Conservation (phyloP, 768 basidiomycete species). For the Melanogaster broomeanus region DNA sequence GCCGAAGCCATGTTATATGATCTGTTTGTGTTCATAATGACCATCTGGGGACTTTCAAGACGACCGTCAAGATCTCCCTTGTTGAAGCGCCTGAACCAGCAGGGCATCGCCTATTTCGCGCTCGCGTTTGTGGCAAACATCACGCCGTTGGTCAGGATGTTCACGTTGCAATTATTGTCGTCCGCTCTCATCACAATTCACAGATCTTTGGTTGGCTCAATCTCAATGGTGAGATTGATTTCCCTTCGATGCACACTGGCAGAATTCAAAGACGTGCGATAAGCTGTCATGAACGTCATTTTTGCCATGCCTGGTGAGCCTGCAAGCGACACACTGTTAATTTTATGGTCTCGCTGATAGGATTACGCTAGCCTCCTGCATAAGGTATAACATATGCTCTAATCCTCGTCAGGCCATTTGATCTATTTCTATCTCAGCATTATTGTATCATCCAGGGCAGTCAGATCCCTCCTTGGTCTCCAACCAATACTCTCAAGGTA, state of each 20-base stretch:
- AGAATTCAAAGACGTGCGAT: not conserved
- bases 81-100: conserved; percentile 9
- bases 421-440: not conserved
- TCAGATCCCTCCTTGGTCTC: not conserved
- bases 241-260: not conserved
- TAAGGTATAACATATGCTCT: not conserved
- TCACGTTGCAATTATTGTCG: too few relatives aligned
- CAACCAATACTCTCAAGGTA: not conserved
- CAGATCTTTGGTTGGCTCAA: not conserved
- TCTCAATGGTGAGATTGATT: not conserved
- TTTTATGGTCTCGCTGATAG: not conserved
- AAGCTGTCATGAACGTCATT: not conserved
- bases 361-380: not conserved
- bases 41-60: conserved; percentile 14
- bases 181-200: not conserved
- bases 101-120: conserved; percentile 22
- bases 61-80: conserved; percentile 10
- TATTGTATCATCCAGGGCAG: not conserved
- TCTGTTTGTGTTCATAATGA: conserved; percentile 16
- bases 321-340: not conserved
- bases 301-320: conserved; percentile 1
- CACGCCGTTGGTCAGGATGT: too few relatives aligned
- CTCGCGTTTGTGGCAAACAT: conserved; percentile 19
- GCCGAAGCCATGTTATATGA: conserved; percentile 20
- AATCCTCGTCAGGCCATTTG: not conserved